Evolutionary conservation across 768 basidiomycete species (phyloP), one percentile per base, ranked within the genome.

Genomic region (Amyloporia xantha): DNA sequence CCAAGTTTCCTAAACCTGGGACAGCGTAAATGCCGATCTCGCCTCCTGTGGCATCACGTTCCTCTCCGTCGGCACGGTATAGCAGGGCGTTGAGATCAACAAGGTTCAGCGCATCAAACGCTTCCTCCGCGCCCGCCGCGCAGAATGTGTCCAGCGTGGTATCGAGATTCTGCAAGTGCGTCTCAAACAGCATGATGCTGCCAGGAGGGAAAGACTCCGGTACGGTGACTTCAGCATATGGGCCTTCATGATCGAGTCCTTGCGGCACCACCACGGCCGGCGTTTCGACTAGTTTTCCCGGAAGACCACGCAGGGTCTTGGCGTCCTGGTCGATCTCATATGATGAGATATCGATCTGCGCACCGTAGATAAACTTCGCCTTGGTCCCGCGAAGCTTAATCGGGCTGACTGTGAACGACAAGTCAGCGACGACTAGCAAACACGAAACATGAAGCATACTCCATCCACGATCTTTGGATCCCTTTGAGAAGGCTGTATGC

Each of bases 161-260:
- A 50, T 91, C 87, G 48, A 86, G 68, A 20, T 84, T 82, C 56
- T 90, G 78, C 43, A 90, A 73, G 55, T 87, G 82, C 0, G 94
- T 96, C 61, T 84, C 81, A 60, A 97, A 97, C 17, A 99, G 58
- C 86, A 97, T 83, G 59, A 98, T 80, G 51, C 89, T 91, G 9
- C 95, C 95, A 0, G 95, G 93, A n/a, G 94, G 93, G 68, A 98
- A 99, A 58, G 73, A 71, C 30, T 92, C 84, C 0, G 96, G 96
- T 1, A 96, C 80, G 17, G 77, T 59, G 51, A 98, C 81, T 62
- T 92, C 88, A 19, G 84, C 78, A 65, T 74, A 90, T 0, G 82
- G 76, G 1, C 85, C 85, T 50, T 81, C 80, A 25, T 56, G 62
- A 56, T 89, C 88, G n/a, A 73, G 63, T 3, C 81, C 79, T 47